A percentile compares a stretch with the other conserved stretches of the same genome.
These are phyloP conservation scores for Elaeagnus macrophylla DNA, from an alignment of 306 rosid genomes.

Conservation along the genomic window DNA sequence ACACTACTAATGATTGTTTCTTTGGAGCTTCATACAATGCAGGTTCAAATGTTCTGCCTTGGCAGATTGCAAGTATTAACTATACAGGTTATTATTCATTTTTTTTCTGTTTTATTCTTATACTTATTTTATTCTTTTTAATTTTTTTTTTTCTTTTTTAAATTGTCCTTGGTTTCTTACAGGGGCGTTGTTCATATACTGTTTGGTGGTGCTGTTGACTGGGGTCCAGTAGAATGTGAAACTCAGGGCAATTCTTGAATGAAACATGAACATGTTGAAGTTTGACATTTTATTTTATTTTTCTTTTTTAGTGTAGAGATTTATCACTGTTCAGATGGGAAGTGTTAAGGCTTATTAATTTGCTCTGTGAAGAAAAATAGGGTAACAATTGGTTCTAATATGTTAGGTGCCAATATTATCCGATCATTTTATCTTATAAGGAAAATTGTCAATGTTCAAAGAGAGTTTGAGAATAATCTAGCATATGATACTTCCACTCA, in stretches of 20 bases:
- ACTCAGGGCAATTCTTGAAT: neutral
- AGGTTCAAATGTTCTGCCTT: slow-evolving; percentile 32
- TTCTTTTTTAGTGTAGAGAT: neutral
- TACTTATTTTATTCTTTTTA: no score
- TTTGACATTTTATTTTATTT: slow-evolving; percentile 1
- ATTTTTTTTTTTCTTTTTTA: no score
- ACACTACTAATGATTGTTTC: slow-evolving; percentile 56
- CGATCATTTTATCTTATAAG: no score
- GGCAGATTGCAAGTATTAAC: slow-evolving; percentile 31
- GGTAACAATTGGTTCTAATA: neutral
- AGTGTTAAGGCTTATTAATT: neutral
- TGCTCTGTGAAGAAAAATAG: neutral
- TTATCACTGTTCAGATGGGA: neutral
- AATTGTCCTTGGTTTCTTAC: slow-evolving; percentile 15
- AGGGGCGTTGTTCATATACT: slow-evolving; percentile 37
- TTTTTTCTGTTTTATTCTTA: no score
- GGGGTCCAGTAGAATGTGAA: slow-evolving; percentile 11
- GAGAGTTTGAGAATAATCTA: no score
- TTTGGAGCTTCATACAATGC: slow-evolving; percentile 34
- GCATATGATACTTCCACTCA: no score
- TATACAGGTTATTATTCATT: neutral
- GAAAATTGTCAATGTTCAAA: no score
- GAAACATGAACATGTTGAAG: slow-evolving; percentile 9
- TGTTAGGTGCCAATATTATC: no score
- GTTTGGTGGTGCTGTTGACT: slow-evolving; percentile 11